A percentile compares a stretch with the other conserved stretches of the same genome.
phyloP scores from a whole-genome alignment of 2,329 filamentous ascomycete genomes.

The Penicillium hordei region DNA sequence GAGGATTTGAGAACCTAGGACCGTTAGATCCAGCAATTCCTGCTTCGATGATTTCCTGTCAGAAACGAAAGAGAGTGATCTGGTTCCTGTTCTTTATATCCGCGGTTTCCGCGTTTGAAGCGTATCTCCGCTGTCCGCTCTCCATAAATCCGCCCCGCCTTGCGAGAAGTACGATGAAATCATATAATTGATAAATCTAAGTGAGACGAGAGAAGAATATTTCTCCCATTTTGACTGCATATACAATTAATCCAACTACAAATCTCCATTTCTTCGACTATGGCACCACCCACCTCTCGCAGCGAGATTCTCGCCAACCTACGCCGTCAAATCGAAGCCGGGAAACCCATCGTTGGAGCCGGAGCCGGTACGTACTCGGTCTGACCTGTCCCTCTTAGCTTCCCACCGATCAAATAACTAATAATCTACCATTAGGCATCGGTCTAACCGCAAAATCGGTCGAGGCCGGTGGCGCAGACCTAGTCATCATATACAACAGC shows the following conservation, averaged over 20 bases:
- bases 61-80: neutral
- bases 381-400: no score
- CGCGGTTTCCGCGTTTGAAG: neutral
- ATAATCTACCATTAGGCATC: conserved; percentile 51
- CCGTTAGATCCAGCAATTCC: neutral
- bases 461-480: conserved; percentile 65
- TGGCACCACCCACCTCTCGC: neutral
- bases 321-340: neutral
- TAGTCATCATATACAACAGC: conserved; percentile 72
- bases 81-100: neutral
- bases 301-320: neutral
- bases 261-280: neutral
- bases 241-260: neutral
- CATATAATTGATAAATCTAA: neutral
- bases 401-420: neutral
- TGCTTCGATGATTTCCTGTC: neutral
- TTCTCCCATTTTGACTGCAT: neutral
- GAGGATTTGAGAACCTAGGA: no score
- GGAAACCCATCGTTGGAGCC: neutral
- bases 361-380: neutral
- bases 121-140: neutral
- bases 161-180: neutral
- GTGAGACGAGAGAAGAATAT: neutral
- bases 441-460: conserved; percentile 70
- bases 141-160: neutral